Evolutionary conservation across 768 basidiomycete genomes (phyloP).

Genomic region (Trametes maxima): DNA sequence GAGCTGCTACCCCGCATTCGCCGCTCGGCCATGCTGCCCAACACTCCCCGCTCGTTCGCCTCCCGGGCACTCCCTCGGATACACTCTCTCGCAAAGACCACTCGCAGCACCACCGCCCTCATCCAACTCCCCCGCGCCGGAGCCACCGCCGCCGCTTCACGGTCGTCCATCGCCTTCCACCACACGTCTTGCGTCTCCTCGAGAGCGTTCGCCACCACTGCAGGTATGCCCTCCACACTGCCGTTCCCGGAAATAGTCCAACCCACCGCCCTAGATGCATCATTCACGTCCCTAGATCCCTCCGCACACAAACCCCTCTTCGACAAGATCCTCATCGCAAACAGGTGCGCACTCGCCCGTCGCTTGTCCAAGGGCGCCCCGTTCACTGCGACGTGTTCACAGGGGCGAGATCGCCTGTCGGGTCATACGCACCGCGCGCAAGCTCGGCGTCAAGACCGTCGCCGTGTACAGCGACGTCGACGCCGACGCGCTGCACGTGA

Average conservation of each 20-base stretch:
- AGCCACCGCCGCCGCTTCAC: neutral
- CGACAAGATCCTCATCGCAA: constrained; percentile 91
- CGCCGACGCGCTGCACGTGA: constrained; percentile 76
- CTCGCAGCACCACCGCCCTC: neutral
- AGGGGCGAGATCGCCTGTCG: constrained; percentile 97
- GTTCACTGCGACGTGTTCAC: neutral
- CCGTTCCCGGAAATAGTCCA: neutral
- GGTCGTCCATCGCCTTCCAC: neutral
- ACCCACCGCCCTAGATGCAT: neutral
- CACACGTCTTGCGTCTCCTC: neutral
- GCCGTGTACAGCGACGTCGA: constrained; percentile 93
- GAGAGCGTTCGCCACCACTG: constrained; percentile 9
- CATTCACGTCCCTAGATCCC: neutral
- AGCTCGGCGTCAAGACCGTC: constrained; percentile 88
- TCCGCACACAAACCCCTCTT: constrained; percentile 56
- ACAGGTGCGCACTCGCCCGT: constrained; percentile 54
- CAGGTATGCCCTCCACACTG: constrained; percentile 1
- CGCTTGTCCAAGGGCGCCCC: neutral
- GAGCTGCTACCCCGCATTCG: neutral
- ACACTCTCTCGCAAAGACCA: neutral
- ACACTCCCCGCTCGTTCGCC: constrained; percentile 11
- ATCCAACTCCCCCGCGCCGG: neutral
- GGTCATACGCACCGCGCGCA: constrained; percentile 87
- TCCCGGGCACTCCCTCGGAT: constrained; percentile 3
- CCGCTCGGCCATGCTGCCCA: constrained; percentile 6